Evolutionary conservation across 148 eudicot genomes (phyloP), one percentile per base, ranked within the genome.

Genomic region (Tetragonia tetragonoides): DNA sequence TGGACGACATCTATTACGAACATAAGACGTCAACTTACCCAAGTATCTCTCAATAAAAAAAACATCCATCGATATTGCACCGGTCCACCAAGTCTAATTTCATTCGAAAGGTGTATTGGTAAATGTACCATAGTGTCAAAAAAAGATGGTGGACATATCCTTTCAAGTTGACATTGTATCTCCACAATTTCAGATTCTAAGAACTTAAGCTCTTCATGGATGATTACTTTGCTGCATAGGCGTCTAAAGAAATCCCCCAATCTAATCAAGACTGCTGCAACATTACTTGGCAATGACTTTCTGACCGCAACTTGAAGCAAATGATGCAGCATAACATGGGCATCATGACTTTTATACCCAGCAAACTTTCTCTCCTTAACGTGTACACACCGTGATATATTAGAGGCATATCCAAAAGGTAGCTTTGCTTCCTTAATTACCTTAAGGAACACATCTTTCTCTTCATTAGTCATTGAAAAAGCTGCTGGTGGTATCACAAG

Each of bases 1-100:
- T 7, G 72, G 83, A 38, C 16, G 66, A 67, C 79, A 78, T 16
- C 38, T 16, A 11, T 77, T 83, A 6, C 69, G 68, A 7, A 80
- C 62, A 67, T 75, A 79, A 23, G 49, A 44, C 44, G 75, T 79
- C 40, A 79, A 37, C 3, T 46, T 83, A n/a, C 47, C 21, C 44
- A 83, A 16, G 16, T 60, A 61, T 62, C 70, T 56, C 68, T 83
- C 80, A n/a, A 70, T 57, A 9, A 72, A 67, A 42, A 62, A 79
- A 28, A 28, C 83, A 79, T 83, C 74, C 75, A 83, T 5, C 70
- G 34, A 21, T 17, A 65, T 23, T 75, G 74, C 0, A 83, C 64
- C 12, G 41, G 56, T 0, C 79, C 77, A 51, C 65, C 76, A 16
- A 78, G 51, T 68, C 23, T 68, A 24, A 39, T 47, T 51, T 83